These are phyloP conservation scores for Epichloe elymi DNA, from an alignment of 2,329 filamentous ascomycete species.

Conservation along the genomic window DNA sequence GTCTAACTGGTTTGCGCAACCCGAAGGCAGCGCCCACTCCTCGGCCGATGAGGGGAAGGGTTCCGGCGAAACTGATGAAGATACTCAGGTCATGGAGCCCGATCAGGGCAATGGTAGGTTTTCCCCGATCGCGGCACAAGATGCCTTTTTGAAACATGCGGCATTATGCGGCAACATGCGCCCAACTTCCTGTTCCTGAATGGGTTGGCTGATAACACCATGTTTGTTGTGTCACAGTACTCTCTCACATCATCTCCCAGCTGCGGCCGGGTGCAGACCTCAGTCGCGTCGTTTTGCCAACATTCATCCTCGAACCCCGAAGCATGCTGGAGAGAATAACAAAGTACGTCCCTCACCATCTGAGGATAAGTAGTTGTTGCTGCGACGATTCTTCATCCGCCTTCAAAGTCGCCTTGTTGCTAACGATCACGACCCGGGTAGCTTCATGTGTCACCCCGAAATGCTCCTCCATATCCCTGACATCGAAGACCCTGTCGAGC, in stretches of 20 bases:
- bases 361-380: background rate
- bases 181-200: background rate
- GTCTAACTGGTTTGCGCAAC: constrained; percentile 27
- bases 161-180: background rate
- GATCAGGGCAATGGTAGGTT: constrained; percentile 85
- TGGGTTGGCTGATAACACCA: background rate
- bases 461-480: constrained; percentile 77
- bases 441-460: constrained; percentile 99
- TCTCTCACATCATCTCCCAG: constrained; percentile 95
- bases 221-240: constrained; percentile 41
- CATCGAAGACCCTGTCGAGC: constrained; percentile 76
- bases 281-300: constrained; percentile 85
- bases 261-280: constrained; percentile 89
- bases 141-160: background rate
- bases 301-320: constrained; percentile 92
- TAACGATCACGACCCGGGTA: constrained; percentile 23
- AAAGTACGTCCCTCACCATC: constrained; percentile 49
- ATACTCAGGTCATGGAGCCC: constrained; percentile 73
- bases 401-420: background rate
- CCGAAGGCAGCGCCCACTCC: constrained; percentile 34
- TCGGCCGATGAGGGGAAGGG: constrained; percentile 41
- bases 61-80: constrained; percentile 38
- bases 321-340: constrained; percentile 98
- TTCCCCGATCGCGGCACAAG: background rate
- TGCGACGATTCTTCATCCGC: background rate